These are phyloP conservation scores for Trametes sp. DNA, from an alignment of 1,284 basidiomycete species.

Conservation along the genomic window DNA sequence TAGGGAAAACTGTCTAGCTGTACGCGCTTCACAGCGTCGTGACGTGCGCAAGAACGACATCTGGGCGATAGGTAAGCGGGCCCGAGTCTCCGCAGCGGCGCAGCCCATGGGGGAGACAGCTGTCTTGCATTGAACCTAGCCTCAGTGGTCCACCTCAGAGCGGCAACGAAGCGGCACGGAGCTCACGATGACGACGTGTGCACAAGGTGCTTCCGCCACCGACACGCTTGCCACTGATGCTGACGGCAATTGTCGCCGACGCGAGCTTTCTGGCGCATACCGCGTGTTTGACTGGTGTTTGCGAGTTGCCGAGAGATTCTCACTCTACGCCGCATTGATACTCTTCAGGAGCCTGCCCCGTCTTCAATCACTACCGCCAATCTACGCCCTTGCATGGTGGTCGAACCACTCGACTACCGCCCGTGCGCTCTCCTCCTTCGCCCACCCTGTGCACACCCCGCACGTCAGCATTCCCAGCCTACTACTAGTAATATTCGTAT, in stretches of 20 bases:
- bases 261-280: too few relatives aligned
- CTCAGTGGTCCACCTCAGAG: neutral
- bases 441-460: constrained; percentile 54
- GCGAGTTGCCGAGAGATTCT: too few relatives aligned
- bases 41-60: neutral
- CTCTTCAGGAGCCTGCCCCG: too few relatives aligned
- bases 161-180: neutral
- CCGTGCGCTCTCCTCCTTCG: constrained; percentile 62
- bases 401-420: constrained; percentile 43
- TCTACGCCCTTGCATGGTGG: constrained; percentile 13
- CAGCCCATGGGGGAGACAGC: neutral
- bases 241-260: too few relatives aligned
- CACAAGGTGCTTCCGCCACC: neutral
- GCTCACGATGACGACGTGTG: neutral
- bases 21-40: neutral
- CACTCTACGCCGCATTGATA: too few relatives aligned
- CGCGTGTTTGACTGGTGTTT: too few relatives aligned
- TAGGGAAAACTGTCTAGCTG: neutral
- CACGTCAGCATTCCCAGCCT: neutral
- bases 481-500: neutral
- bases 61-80: neutral
- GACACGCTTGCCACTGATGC: too few relatives aligned
- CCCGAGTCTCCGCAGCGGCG: too few relatives aligned
- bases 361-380: neutral
- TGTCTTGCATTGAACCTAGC: neutral